Evolutionary conservation across 116 monocot genomes (phyloP), one percentile per base, ranked within the genome.

Genomic region (Dioscorea cayenensis): DNA sequence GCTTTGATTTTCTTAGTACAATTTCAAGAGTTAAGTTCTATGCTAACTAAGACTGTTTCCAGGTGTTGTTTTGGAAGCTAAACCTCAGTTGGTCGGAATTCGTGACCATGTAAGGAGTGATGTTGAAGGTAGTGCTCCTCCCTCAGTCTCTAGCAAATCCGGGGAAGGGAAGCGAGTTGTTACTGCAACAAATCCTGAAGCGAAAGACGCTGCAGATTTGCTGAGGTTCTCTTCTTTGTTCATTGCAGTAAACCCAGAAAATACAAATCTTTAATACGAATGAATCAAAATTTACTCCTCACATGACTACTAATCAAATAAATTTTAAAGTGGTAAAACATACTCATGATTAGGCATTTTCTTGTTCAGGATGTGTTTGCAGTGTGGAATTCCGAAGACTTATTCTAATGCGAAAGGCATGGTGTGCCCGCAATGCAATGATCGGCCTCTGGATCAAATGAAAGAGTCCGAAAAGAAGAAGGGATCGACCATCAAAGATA

Each of bases 381-480:
- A 85, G 51, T 96, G 96, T 78, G 92, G 92, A 59, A 68, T 96
- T 49, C 96, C 96, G 23, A 96, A 96, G 75, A 92, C 96, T 7
- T 96, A 87, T 66, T 84, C 90, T 5, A 92, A 96, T 63, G 22
- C 73, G 0, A 70, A 74, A 63, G 96, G 96, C 27, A 82, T 96
- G 76, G 88, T 88, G 52, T 96, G 96, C 71, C 96, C 90, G 12
- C 37, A 85, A 1, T 96, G 96, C 55, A 79, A 86, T 11, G 96
- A 96, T 77, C 82, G 86, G 28, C 87, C 89, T 59, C 23, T 79
- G 13, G 88, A 90, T 28, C 75, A 85, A 20, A 73, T 25, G 28
- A 79, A 77, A 23, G 81, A 75, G 22, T 6, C 66, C 3, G 92
- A 92, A 25, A 91, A 91, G 77, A 87, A 83, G 82, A 96, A 90